Evolutionary conservation across 352 stramenopile species (phyloP).

Genomic region (Pythium oligandrum): DNA sequence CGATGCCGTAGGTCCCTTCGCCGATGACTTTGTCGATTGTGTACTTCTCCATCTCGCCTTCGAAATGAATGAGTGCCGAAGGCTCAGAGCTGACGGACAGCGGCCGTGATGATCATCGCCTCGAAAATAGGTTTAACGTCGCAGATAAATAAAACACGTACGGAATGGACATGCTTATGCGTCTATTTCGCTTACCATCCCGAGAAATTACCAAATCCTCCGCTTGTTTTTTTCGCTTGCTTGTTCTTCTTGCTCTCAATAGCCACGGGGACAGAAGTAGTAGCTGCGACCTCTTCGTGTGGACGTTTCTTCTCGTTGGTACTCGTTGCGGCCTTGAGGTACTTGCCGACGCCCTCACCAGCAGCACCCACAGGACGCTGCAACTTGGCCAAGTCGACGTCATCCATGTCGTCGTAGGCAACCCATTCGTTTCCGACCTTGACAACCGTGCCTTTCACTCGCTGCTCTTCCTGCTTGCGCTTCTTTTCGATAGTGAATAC

Average conservation of each 20-base stretch:
- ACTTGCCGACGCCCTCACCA: slow-evolving; percentile 64
- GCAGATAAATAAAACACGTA: too few species aligned
- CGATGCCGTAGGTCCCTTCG: slow-evolving; percentile 78
- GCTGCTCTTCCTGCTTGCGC: slow-evolving; percentile 36
- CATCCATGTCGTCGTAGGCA: slow-evolving; percentile 66
- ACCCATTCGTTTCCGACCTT: slow-evolving; percentile 80
- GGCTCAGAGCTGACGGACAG: neutral
- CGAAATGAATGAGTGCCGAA: too few species aligned
- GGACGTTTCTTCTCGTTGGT: slow-evolving; percentile 15
- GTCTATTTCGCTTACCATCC: slow-evolving; percentile 34
- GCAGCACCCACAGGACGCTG: slow-evolving; percentile 34
- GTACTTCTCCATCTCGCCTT: slow-evolving; percentile 67
- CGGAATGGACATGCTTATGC: too few species aligned
- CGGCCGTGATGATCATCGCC: neutral
- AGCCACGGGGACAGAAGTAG: slow-evolving; percentile 24
- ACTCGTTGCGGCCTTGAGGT: slow-evolving; percentile 31
- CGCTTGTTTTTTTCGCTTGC: slow-evolving; percentile 17
- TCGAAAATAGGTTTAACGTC: too few species aligned
- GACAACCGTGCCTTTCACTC: slow-evolving; percentile 64
- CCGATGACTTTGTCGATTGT: slow-evolving; percentile 75
- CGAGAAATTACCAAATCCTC: slow-evolving; percentile 78
- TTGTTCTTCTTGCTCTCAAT: slow-evolving; percentile 80
- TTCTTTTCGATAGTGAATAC: slow-evolving; percentile 53
- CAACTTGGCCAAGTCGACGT: slow-evolving; percentile 46
- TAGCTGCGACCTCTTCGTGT: slow-evolving; percentile 6